A percentile compares a stretch with the other conserved stretches of the same genome.
Evolutionary conservation across 352 stramenopile genomes (phyloP).

Genomic region (Pythium vanterpoolii): DNA sequence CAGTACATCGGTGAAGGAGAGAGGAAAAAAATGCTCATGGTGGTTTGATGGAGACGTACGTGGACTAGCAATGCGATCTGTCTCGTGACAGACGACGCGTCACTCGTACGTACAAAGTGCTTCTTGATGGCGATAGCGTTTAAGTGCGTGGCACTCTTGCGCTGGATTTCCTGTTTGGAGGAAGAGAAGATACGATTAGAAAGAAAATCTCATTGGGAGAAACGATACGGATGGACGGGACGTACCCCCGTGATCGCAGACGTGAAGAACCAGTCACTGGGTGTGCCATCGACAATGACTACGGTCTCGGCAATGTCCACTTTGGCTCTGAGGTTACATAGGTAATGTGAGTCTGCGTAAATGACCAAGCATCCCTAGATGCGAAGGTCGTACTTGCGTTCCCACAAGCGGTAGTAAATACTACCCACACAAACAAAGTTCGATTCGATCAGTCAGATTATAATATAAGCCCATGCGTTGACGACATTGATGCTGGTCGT

Average conservation of each 20-base stretch:
- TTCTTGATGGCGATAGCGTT: slow-evolving; percentile 44
- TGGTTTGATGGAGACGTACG: slow-evolving; percentile 11
- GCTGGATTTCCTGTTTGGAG: slow-evolving; percentile 42
- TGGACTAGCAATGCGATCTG: slow-evolving; percentile 30
- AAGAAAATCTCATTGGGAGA: neutral
- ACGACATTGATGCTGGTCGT: neutral
- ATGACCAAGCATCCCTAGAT: too few species aligned
- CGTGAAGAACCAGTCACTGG: slow-evolving; percentile 59
- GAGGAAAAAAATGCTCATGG: neutral
- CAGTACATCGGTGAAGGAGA: neutral
- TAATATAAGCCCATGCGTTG: neutral
- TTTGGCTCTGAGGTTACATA: slow-evolving; percentile 30
- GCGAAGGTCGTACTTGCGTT: slow-evolving; percentile 59
- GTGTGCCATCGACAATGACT: slow-evolving; percentile 38
- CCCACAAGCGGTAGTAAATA: slow-evolving; percentile 54
- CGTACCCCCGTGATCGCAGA: slow-evolving; percentile 46
- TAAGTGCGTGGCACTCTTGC: slow-evolving; percentile 34
- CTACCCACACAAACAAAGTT: slow-evolving; percentile 20
- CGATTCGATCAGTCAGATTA: neutral
- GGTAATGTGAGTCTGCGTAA: too few species aligned
- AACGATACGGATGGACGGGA: too few species aligned
- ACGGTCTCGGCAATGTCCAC: slow-evolving; percentile 61
- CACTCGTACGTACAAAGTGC: slow-evolving; percentile 29
- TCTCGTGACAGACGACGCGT: slow-evolving; percentile 18
- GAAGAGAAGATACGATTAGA: neutral